phyloP scores from a whole-genome alignment of 441 rosid species.

The Adansonia grandidieri region DNA sequence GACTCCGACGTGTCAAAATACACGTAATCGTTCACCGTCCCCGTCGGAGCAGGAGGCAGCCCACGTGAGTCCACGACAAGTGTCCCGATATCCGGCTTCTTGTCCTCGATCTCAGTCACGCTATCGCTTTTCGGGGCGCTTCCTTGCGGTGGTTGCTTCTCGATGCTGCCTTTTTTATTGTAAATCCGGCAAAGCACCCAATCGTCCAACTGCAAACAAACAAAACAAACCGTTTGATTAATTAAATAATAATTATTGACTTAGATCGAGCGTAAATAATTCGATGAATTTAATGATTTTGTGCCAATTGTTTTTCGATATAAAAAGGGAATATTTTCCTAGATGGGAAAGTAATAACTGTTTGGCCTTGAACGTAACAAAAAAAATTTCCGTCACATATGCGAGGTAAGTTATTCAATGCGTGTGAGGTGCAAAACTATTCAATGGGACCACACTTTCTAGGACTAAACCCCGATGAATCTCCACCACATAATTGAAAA shows the following conservation, averaged over 20 bases:
- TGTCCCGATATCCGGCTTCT: neutral
- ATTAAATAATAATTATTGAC: no score
- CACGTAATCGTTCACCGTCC: neutral
- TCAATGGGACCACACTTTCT: no score
- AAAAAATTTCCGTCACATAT: no score
- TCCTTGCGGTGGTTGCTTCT: neutral
- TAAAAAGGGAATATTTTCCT: neutral
- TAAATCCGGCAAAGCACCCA: conserved; percentile 2
- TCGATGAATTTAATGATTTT: neutral
- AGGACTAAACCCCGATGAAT: no score
- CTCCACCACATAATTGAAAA: no score
- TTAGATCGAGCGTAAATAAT: neutral
- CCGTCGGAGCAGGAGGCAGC: neutral
- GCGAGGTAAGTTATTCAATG: no score
- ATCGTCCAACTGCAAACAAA: neutral
- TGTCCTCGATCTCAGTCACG: neutral
- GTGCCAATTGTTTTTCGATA: neutral
- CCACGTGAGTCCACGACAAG: neutral
- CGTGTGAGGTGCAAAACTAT: no score
- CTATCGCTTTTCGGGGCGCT: neutral
- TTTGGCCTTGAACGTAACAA: no score
- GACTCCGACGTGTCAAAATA: neutral
- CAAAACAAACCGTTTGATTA: neutral
- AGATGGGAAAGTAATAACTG: neutral
- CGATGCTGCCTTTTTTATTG: neutral